Evolutionary conservation across 139 green algal species (phyloP).

Genomic region (Coelastrella sp.): DNA sequence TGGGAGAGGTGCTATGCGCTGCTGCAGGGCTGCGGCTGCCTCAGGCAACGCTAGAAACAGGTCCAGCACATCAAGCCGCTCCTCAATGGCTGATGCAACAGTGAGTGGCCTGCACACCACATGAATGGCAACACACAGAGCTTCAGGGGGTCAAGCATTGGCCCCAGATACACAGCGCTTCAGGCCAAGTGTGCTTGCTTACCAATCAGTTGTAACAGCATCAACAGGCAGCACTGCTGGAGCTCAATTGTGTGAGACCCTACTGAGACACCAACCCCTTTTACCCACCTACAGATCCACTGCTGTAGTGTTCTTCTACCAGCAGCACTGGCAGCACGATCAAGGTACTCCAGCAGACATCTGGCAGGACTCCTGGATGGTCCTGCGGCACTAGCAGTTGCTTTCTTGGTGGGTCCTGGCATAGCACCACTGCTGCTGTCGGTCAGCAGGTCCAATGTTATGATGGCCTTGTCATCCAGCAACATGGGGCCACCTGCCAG

Average conservation of each 20-base stretch:
- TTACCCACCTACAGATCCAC: slow-evolving; percentile 65
- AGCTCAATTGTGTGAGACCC: too few relatives aligned
- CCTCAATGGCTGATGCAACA: slow-evolving; percentile 43
- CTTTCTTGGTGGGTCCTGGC: neutral
- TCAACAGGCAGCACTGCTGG: too few relatives aligned
- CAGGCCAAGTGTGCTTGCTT: too few relatives aligned
- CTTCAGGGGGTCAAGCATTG: neutral
- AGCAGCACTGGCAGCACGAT: slow-evolving; percentile 54
- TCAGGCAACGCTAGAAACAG: slow-evolving; percentile 25
- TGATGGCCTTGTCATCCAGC: slow-evolving; percentile 25
- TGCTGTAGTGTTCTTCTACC: slow-evolving; percentile 55
- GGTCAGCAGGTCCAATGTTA: slow-evolving; percentile 17
- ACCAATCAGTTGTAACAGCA: too few relatives aligned
- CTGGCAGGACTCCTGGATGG: slow-evolving; percentile 33
- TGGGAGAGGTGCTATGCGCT: slow-evolving; percentile 31
- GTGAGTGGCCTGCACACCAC: slow-evolving; percentile 46
- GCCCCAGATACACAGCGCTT: neutral
- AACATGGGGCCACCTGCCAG: neutral
- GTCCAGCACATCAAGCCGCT: slow-evolving; percentile 58
- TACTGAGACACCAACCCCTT: neutral
- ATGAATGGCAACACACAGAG: neutral
- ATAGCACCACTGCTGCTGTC: neutral
- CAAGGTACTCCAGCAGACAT: slow-evolving; percentile 66
- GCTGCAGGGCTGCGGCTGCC: slow-evolving; percentile 36
- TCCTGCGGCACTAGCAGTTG: neutral